A percentile compares a stretch with the other conserved stretches of the same genome.
phyloP scores from a whole-genome alignment of 192 early-diverging fungal species.

The Coemansia furcata region DNA sequence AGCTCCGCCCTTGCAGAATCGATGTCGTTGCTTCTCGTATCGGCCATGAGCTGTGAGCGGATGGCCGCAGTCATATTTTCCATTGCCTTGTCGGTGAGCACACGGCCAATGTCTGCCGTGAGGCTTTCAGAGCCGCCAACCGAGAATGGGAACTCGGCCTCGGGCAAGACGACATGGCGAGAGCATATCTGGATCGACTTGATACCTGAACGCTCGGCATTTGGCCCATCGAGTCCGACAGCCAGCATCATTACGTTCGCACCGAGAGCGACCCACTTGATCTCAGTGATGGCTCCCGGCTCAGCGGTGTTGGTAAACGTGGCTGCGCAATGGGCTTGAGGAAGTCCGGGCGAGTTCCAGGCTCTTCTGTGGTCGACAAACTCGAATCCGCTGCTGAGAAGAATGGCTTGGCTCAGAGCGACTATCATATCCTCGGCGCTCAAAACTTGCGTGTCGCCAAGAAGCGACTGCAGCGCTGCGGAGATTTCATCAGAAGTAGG shows the following conservation, averaged over 20 bases:
- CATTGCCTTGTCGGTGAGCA: slow-evolving; percentile 15
- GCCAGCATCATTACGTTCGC: slow-evolving; percentile 25
- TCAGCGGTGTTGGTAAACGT: slow-evolving; percentile 1
- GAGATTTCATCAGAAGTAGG: neutral
- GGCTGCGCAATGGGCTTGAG: slow-evolving; percentile 9
- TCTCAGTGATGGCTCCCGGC: slow-evolving; percentile 9
- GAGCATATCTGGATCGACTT: slow-evolving; percentile 13
- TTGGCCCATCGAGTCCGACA: neutral
- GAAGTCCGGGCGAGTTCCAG: slow-evolving; percentile 28
- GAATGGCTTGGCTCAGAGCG: slow-evolving; percentile 33
- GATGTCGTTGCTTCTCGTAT: neutral
- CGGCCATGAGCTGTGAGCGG: slow-evolving; percentile 15
- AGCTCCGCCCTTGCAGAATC: neutral
- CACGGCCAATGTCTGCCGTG: neutral
- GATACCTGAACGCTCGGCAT: neutral
- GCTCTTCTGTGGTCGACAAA: neutral
- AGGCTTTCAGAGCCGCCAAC: neutral
- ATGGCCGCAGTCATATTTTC: slow-evolving; percentile 21
- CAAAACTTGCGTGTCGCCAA: slow-evolving; percentile 14
- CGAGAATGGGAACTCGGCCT: slow-evolving; percentile 18
- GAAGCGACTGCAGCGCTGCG: slow-evolving; percentile 6
- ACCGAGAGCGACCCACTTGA: slow-evolving; percentile 27
- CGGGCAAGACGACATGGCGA: neutral
- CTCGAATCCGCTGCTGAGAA: slow-evolving; percentile 19
- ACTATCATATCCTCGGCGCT: slow-evolving; percentile 32